These are phyloP conservation scores for Syzygium grande DNA, from an alignment of 345 rosid genomes.

Conservation along the genomic window DNA sequence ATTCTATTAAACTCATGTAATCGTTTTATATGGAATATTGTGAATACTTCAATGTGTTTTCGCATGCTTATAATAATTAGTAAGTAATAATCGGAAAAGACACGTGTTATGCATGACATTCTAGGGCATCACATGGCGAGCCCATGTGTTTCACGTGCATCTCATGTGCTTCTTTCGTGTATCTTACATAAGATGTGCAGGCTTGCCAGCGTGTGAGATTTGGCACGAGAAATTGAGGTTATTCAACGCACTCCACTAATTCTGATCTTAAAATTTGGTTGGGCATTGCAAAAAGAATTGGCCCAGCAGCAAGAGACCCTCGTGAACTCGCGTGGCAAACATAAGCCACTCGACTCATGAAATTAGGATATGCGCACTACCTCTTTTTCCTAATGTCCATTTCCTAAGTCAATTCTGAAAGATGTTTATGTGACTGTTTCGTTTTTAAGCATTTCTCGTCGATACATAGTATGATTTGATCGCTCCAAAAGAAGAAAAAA, in stretches of 20 bases:
- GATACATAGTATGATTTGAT: conserved; percentile 57
- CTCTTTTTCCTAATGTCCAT: not conserved
- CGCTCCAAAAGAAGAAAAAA: conserved; percentile 48
- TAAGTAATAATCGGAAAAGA: too few species aligned
- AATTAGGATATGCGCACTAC: not conserved
- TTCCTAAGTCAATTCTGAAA: not conserved
- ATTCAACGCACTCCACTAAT: not conserved
- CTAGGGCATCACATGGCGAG: too few species aligned
- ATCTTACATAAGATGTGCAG: not conserved
- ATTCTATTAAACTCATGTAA: too few species aligned
- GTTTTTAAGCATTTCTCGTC: conserved; percentile 28
- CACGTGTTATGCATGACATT: too few species aligned
- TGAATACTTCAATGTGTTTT: too few species aligned
- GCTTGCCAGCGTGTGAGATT: not conserved
- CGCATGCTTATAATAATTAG: too few species aligned
- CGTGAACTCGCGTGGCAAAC: conserved; percentile 62
- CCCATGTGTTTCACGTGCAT: not conserved
- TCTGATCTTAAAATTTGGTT: not conserved
- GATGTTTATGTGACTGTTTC: not conserved
- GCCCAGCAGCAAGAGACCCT: conserved; percentile 21
- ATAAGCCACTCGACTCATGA: conserved; percentile 20
- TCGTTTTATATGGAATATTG: too few species aligned
- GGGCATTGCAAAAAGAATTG: conserved; percentile 49
- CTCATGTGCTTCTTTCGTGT: not conserved
- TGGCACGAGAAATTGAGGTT: not conserved